phyloP scores from a whole-genome alignment of 2,329 filamentous ascomycete genomes.

The Aspergillus tubingensis region DNA sequence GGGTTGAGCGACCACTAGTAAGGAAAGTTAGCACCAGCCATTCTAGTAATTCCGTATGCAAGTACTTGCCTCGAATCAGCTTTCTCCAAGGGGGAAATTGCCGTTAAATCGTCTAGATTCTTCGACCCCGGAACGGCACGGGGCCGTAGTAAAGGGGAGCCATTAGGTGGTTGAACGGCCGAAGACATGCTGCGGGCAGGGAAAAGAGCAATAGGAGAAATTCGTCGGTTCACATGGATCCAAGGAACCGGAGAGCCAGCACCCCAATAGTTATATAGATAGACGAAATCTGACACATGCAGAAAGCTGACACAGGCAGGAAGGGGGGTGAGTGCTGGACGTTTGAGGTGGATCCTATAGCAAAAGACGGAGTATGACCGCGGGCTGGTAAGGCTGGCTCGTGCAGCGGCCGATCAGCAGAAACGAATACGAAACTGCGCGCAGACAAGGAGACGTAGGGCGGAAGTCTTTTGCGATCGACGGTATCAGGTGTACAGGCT shows the following conservation, averaged over 20 bases:
- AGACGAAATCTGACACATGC: slow-evolving; percentile 2
- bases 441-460: not conserved
- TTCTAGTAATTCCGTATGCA: not conserved
- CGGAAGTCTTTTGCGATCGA: not conserved
- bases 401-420: slow-evolving; percentile 3
- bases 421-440: slow-evolving; percentile 9
- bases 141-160: slow-evolving; percentile 33
- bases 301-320: not conserved
- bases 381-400: slow-evolving; percentile 1
- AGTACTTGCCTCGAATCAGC: slow-evolving; percentile 39
- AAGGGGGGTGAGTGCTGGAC: not conserved
- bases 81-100: slow-evolving; percentile 31
- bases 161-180: slow-evolving; percentile 28
- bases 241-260: not conserved
- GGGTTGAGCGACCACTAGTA: slow-evolving; percentile 75
- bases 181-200: slow-evolving; percentile 32
- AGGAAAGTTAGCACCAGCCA: not conserved
- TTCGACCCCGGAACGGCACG: slow-evolving; percentile 34
- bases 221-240: slow-evolving; percentile 22
- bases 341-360: slow-evolving; percentile 6
- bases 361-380: not conserved
- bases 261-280: slow-evolving; percentile 5
- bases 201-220: slow-evolving; percentile 9
- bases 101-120: slow-evolving; percentile 28
- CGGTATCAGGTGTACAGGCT: not conserved